A percentile compares a stretch with the other conserved stretches of the same genome.
Evolutionary conservation across 345 rosid species (phyloP).

Genomic region (Alliaria petiolata): DNA sequence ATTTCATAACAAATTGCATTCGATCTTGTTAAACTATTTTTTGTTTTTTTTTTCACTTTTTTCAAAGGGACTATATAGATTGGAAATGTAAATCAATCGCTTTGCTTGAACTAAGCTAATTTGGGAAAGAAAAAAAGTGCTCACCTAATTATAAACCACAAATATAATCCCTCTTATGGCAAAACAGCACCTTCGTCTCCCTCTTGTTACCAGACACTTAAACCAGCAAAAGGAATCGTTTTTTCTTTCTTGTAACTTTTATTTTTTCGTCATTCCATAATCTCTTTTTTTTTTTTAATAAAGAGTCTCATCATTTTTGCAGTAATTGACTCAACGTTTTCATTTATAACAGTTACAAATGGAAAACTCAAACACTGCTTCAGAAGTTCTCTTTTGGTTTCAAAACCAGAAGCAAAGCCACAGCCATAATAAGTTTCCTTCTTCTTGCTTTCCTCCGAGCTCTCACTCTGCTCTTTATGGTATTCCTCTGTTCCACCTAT

Average conservation of each 20-base stretch:
- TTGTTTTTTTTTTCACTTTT: too few species aligned
- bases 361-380: slow-evolving; percentile 21
- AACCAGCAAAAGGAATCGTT: slow-evolving; percentile 28
- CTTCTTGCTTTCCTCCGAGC: slow-evolving; percentile 12
- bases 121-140: neutral
- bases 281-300: slow-evolving; percentile 9
- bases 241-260: slow-evolving; percentile 7
- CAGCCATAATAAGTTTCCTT: neutral
- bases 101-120: neutral
- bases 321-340: slow-evolving; percentile 9
- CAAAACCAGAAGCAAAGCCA: slow-evolving; percentile 16
- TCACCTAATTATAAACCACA: slow-evolving; percentile 17
- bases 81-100: neutral
- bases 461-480: slow-evolving; percentile 16
- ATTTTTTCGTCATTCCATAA: neutral
- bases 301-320: slow-evolving; percentile 6
- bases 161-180: slow-evolving; percentile 6
- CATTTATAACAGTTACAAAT: slow-evolving; percentile 7
- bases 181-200: slow-evolving; percentile 24
- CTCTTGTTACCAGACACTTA: slow-evolving; percentile 20
- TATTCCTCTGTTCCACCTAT: neutral
- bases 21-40: neutral
- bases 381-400: slow-evolving; percentile 22
- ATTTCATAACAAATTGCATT: neutral
- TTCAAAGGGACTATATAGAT: neutral